A percentile compares a stretch with the other conserved stretches of the same genome.
phyloP scores from a whole-genome alignment of 179 eudicot genomes.

The Amaranthus tricolor region DNA sequence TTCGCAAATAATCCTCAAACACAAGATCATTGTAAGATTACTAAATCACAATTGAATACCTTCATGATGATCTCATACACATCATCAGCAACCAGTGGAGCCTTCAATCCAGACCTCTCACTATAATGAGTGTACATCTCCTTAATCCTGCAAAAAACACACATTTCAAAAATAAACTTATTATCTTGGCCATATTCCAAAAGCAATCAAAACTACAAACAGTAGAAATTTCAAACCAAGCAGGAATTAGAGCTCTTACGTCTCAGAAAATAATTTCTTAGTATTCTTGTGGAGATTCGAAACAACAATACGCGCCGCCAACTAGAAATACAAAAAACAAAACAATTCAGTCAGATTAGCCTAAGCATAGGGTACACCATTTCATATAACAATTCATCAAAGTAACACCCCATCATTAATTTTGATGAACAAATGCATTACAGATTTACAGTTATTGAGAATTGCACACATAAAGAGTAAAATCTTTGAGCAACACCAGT shows the following conservation, averaged over 20 bases:
- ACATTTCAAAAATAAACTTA: background rate
- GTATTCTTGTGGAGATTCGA: constrained; percentile 98
- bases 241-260: constrained; percentile 44
- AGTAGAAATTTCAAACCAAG: background rate
- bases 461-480: no score
- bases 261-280: constrained; percentile 85
- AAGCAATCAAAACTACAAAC: background rate
- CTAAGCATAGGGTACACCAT: background rate
- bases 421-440: no score
- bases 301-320: constrained; percentile 96
- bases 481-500: no score
- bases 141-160: constrained; percentile 50
- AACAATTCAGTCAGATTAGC: background rate
- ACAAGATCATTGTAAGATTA: background rate
- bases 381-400: no score
- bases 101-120: constrained; percentile 74
- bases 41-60: constrained; percentile 34
- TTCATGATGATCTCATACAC: constrained; percentile 91
- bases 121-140: constrained; percentile 76
- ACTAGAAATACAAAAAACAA: constrained; percentile 32
- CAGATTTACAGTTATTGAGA: no score
- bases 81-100: constrained; percentile 91
- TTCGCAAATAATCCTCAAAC: background rate
- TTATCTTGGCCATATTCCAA: no score
- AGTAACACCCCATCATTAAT: no score